These are phyloP conservation scores for Podaxis sp. DNA, from an alignment of 768 basidiomycete genomes.

Conservation along the genomic window DNA sequence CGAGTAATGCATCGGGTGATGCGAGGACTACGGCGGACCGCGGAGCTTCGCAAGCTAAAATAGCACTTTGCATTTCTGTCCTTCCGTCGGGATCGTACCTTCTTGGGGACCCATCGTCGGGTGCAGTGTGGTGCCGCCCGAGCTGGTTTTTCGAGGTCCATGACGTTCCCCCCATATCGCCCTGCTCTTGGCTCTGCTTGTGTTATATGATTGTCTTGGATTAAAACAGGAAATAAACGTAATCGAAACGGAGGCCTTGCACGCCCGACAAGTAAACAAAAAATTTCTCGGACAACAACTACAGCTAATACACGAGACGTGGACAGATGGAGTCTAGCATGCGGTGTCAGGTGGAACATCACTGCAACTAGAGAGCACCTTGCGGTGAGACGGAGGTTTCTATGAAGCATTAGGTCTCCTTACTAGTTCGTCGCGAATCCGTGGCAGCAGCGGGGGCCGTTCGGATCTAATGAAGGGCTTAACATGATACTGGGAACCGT, in stretches of 20 bases:
- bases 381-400: not conserved
- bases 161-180: not conserved
- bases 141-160: not conserved
- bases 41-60: no score
- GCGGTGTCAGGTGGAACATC: slow-evolving; percentile 1
- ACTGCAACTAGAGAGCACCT: not conserved
- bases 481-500: not conserved
- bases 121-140: not conserved
- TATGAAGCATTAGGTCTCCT: not conserved
- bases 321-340: not conserved
- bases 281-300: not conserved
- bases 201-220: not conserved
- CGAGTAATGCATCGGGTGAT: not conserved
- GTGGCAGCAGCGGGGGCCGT: slow-evolving; percentile 6
- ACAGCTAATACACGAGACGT: not conserved
- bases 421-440: slow-evolving; percentile 8
- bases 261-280: not conserved
- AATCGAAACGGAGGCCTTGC: no score
- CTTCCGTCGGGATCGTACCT: no score
- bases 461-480: not conserved
- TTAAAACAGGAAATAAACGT: not conserved
- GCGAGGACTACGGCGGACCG: not conserved
- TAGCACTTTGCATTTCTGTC: no score
- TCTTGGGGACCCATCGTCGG: not conserved
- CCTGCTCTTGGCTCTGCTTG: not conserved